A percentile compares a stretch with the other conserved stretches of the same genome.
These are phyloP conservation scores for Nephelium lappaceum DNA, from an alignment of 345 rosid genomes.

Conservation along the genomic window DNA sequence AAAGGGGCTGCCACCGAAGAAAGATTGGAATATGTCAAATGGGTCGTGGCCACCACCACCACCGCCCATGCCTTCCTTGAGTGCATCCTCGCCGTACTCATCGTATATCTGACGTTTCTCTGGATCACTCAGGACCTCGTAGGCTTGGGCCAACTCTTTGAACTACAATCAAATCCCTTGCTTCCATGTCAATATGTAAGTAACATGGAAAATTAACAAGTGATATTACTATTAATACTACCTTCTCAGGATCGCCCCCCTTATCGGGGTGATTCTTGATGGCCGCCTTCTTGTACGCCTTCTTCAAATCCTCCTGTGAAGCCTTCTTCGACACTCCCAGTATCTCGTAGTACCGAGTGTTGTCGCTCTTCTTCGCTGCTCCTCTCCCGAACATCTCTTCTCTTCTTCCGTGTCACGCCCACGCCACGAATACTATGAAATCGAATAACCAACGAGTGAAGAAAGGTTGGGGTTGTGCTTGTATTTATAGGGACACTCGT, in stretches of 20 bases:
- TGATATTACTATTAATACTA: slow-evolving; percentile 14
- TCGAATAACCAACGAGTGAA: neutral
- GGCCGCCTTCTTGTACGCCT: slow-evolving; percentile 89
- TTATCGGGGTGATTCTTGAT: slow-evolving; percentile 95
- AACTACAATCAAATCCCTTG: slow-evolving; percentile 57
- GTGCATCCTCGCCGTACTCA: slow-evolving; percentile 90
- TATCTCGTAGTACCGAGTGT: slow-evolving; percentile 79
- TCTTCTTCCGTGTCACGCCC: neutral
- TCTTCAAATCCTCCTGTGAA: slow-evolving; percentile 79
- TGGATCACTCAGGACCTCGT: slow-evolving; percentile 85
- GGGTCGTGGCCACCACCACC: slow-evolving; percentile 76
- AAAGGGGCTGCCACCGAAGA: slow-evolving; percentile 75
- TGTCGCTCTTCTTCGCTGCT: slow-evolving; percentile 77
- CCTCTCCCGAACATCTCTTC: slow-evolving; percentile 67
- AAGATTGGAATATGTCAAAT: slow-evolving; percentile 79
- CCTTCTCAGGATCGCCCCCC: slow-evolving; percentile 99
- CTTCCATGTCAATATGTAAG: neutral
- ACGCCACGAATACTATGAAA: neutral
- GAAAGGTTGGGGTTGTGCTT: neutral
- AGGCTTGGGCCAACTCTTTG: slow-evolving; percentile 89
- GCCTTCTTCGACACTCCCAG: slow-evolving; percentile 82
- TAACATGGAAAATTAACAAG: neutral
- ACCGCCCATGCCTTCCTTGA: slow-evolving; percentile 92
- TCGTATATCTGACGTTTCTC: slow-evolving; percentile 91
- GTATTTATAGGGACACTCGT: neutral